These are phyloP conservation scores for Neonectria hederae DNA, from an alignment of 2,329 filamentous ascomycete species.

Conservation along the genomic window DNA sequence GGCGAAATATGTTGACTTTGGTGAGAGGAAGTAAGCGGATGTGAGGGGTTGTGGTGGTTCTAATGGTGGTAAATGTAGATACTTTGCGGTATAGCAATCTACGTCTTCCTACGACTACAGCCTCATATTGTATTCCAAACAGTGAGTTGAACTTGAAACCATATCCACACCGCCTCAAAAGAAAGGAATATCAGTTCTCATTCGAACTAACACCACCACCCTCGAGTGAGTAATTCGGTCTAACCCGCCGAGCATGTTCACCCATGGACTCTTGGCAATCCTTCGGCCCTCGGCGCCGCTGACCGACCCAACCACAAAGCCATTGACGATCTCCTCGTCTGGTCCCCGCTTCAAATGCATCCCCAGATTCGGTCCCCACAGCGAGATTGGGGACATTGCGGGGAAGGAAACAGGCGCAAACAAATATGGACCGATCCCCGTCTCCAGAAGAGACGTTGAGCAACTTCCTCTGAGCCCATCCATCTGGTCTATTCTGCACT, in stretches of 20 bases:
- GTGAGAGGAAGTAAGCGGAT: neutral
- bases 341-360: neutral
- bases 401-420: neutral
- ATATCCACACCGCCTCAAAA: neutral
- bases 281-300: slow-evolving; percentile 2
- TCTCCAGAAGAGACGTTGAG: neutral
- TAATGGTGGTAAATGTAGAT: neutral
- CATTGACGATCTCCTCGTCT: neutral
- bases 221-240: neutral
- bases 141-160: neutral
- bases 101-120: too few species aligned
- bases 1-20: slow-evolving; percentile 10
- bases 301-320: neutral
- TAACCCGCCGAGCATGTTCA: neutral
- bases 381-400: neutral
- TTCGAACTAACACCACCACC: neutral
- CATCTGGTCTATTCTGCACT: neutral
- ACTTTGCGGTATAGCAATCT: neutral
- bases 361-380: neutral
- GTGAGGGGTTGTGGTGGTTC: neutral
- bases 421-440: neutral
- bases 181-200: neutral
- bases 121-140: neutral
- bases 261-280: neutral
- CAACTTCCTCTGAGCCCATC: neutral